Conservation (phyloP, 495 filamentous ascomycete genomes). For the Penicillium cosmopolitanum region DNA sequence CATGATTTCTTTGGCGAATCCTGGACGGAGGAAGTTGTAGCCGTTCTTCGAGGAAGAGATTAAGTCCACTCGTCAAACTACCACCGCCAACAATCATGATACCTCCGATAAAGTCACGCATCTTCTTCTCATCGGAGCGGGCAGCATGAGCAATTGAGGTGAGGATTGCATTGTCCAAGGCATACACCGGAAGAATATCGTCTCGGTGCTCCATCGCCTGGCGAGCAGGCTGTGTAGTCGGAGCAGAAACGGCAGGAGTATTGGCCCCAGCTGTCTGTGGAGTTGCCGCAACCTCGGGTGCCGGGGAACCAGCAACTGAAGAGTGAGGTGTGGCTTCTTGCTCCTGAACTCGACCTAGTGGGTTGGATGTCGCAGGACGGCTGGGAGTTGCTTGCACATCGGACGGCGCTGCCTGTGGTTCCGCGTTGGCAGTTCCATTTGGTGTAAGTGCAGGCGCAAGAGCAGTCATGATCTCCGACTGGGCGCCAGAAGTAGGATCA, state of each 20-base stretch:
- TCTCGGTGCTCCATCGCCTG: slow-evolving; percentile 70
- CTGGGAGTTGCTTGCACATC: slow-evolving; percentile 47
- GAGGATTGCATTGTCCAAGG: slow-evolving; percentile 87
- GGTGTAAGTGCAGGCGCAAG: slow-evolving; percentile 63
- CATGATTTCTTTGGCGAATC: slow-evolving; percentile 78
- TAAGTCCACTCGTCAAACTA: slow-evolving; percentile 75
- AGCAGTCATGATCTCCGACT: slow-evolving; percentile 72
- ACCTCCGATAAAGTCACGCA: slow-evolving; percentile 85
- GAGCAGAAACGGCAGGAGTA: slow-evolving; percentile 34
- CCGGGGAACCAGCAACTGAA: slow-evolving; percentile 85
- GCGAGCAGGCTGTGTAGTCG: slow-evolving; percentile 35
- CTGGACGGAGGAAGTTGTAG: slow-evolving; percentile 69
- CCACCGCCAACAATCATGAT: slow-evolving; percentile 97
- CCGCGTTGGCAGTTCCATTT: slow-evolving; percentile 37
- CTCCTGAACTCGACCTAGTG: slow-evolving; percentile 55
- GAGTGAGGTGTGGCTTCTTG: slow-evolving; percentile 74
- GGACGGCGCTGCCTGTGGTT: slow-evolving; percentile 25
- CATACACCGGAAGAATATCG: slow-evolving; percentile 74
- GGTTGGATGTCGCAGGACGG: slow-evolving; percentile 43
- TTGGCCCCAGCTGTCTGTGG: slow-evolving; percentile 59
- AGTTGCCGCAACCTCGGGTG: slow-evolving; percentile 70
- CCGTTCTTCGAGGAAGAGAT: slow-evolving; percentile 77
- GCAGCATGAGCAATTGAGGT: slow-evolving; percentile 85
- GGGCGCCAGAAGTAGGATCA: slow-evolving; percentile 84
- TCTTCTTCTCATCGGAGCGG: slow-evolving; percentile 86